A percentile compares a stretch with the other conserved stretches of the same genome.
Conservation (phyloP, 1,139 yeast species). For the Citeromyces siamensis region DNA sequence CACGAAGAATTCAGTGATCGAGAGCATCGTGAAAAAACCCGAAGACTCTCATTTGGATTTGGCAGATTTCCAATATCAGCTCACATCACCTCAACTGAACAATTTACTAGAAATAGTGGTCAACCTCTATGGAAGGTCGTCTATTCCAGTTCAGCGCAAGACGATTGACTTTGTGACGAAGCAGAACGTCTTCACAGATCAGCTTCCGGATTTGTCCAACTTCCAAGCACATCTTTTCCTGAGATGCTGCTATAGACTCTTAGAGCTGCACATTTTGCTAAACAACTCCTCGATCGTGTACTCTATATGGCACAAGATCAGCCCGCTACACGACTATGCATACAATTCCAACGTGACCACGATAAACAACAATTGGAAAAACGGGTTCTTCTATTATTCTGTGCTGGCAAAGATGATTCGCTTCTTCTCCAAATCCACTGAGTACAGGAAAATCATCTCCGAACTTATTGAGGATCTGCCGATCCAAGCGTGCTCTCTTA, state of each 20-base stretch:
- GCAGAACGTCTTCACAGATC: neutral
- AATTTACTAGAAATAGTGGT: constrained; percentile 5
- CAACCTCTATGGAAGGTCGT: constrained; percentile 1
- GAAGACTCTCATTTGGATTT: constrained; percentile 3
- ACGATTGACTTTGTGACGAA: constrained; percentile 5
- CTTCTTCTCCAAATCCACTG: constrained; percentile 19
- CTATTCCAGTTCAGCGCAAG: constrained; percentile 4
- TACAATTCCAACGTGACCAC: constrained; percentile 14
- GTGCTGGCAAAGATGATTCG: constrained; percentile 19
- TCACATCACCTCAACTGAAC: constrained; percentile 5
- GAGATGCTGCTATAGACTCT: constrained; percentile 14
- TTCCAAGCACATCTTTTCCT: constrained; percentile 6
- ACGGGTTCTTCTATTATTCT: constrained; percentile 17
- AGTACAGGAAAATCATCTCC: constrained; percentile 18
- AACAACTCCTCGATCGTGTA: constrained; percentile 16
- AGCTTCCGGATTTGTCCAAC: neutral
- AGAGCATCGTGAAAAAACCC: constrained; percentile 1
- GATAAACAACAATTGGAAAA: constrained; percentile 13
- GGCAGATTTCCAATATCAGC: constrained; percentile 4
- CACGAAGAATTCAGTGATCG: constrained; percentile 1
- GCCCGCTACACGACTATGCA: constrained; percentile 16
- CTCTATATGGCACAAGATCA: constrained; percentile 14
- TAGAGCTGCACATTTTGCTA: constrained; percentile 11
- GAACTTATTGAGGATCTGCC: constrained; percentile 21
- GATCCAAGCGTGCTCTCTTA: constrained; percentile 20